These are phyloP conservation scores for Setomelanomma holmii DNA, from an alignment of 2,329 filamentous ascomycete species.

Conservation along the genomic window DNA sequence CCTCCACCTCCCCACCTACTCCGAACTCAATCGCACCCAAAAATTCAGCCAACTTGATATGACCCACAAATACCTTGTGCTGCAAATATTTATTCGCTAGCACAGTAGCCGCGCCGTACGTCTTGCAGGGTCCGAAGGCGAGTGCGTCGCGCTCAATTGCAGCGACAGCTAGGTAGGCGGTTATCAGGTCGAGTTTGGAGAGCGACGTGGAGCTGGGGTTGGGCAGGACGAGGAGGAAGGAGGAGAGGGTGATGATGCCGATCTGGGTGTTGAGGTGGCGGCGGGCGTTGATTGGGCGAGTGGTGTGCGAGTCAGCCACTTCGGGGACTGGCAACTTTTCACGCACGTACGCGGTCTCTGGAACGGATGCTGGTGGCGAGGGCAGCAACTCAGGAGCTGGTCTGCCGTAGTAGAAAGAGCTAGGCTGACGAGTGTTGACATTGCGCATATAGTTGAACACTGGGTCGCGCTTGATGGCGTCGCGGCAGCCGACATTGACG, in stretches of 20 bases:
- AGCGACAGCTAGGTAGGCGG: not conserved
- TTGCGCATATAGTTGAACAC: not conserved
- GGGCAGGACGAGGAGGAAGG: not conserved
- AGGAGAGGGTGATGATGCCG: not conserved
- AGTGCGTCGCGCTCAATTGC: not conserved
- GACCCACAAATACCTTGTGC: not conserved
- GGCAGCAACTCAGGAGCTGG: not conserved
- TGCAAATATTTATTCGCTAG: not conserved
- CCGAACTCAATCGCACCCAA: not conserved
- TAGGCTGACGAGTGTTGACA: not conserved
- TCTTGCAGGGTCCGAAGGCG: not conserved
- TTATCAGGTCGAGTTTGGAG: not conserved
- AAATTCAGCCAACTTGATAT: not conserved
- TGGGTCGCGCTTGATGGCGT: not conserved
- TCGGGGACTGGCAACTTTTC: not conserved
- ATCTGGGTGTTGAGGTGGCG: not conserved
- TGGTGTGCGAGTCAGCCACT: not conserved
- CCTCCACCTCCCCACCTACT: not conserved
- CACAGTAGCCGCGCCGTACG: not conserved
- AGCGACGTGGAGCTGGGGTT: not conserved
- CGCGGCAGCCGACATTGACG: not conserved
- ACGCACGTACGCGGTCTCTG: not conserved
- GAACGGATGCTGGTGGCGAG: not conserved
- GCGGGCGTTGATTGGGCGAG: not conserved
- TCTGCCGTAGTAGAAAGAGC: not conserved